Base-by-base conservation (phyloP, 148 eudicot species). In the Bassia scoparia region DNA sequence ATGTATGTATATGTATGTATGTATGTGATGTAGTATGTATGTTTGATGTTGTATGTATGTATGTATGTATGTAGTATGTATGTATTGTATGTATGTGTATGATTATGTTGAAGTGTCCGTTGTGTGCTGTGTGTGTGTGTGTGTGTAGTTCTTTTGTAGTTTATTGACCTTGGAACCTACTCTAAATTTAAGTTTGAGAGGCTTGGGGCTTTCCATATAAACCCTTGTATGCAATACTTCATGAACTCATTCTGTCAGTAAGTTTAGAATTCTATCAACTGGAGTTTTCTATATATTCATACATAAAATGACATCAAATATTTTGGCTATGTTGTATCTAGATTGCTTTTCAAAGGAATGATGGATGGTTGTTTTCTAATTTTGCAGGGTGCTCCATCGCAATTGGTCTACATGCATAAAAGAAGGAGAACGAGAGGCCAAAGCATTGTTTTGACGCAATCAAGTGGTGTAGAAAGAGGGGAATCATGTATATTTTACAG, bases 221-320 rank as follows among this genome's bases (percentile, higher is more conserved):
- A 94, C 73, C 97, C 61, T 70, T 94, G 37, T 94, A 89, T 78
- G 98, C 90, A 70, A 78, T 91, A 61, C 80, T 94, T 81, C 97
- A 94, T 18, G 98, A 94, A 85, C 33, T 86, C 74, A 89, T 91
- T 71, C 83, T 89, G 98, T 81, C 93, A 94, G 98, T 91, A 67
- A 53, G 41, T 8, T 16, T 44, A n/a, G 67, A n/a, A 62, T 12
- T 26, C 62, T 31, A 30, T 35, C 37, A n/a, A 46, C 14, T 7
- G 26, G 11, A 30, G 55, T 34, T 18, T 48, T 29, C 4, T 18
- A 29, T 16, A 3, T 49, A 26, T 50, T 63, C 61, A 53, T 69
- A 61, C 26, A 72, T 68, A n/a, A 33, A 30, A 26, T n/a, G 58
- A 38, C 14, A 62, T 67, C 59, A 26, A 1, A 53, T 29, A 12